These are phyloP conservation scores for Grosmannia clavigera DNA, from an alignment of 2,329 filamentous ascomycete species.

Conservation along the genomic window DNA sequence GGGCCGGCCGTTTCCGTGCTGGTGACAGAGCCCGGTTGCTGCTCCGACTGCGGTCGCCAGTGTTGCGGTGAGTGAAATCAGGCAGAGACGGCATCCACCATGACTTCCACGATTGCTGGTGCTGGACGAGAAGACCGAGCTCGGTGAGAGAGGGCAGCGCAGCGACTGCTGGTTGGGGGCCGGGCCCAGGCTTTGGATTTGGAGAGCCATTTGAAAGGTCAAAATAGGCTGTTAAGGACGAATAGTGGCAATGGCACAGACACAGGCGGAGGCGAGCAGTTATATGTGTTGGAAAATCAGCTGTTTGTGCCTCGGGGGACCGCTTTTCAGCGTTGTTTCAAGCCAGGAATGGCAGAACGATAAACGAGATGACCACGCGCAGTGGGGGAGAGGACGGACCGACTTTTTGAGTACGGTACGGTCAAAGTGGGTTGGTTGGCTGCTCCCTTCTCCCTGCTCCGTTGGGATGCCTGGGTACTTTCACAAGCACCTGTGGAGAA, in stretches of 20 bases:
- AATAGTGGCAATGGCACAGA: not conserved
- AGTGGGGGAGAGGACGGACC: not conserved
- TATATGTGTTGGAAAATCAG: not conserved
- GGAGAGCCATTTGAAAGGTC: no score
- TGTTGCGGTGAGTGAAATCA: not conserved
- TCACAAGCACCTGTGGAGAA: not conserved
- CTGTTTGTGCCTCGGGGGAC: not conserved
- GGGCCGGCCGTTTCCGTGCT: constrained; percentile 1
- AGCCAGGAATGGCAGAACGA: not conserved
- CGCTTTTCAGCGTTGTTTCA: not conserved
- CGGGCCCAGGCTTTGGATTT: no score
- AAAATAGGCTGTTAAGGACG: not conserved
- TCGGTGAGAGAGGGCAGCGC: constrained; percentile 7
- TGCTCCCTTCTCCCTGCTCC: not conserved
- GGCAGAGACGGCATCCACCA: constrained; percentile 3
- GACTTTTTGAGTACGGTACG: not conserved
- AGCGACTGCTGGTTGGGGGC: not conserved
- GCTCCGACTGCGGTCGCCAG: not conserved
- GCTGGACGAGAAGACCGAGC: constrained; percentile 7
- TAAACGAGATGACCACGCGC: not conserved
- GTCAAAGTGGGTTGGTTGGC: not conserved
- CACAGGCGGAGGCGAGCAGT: not conserved
- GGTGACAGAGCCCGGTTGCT: not conserved
- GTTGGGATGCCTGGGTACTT: not conserved
- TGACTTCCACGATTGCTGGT: not conserved